Evolutionary conservation across 371 early-diverging fungal species (phyloP), one percentile per base, ranked within the genome.

Genomic region (Sporodiniella umbellata): DNA sequence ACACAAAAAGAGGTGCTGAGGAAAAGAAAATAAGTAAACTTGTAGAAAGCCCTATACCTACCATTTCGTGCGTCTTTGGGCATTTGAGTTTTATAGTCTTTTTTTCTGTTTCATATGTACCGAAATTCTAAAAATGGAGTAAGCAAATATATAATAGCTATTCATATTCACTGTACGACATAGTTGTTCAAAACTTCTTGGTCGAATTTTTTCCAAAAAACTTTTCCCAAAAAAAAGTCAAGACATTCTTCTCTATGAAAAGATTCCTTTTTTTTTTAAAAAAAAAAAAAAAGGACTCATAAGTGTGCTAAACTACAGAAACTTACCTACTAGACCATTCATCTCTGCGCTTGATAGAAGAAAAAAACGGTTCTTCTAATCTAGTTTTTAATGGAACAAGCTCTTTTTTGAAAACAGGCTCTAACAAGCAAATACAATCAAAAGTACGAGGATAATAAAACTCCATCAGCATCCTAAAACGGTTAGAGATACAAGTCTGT

Each of bases 11-110:
- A n/a, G n/a, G n/a, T n/a, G n/a, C n/a, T n/a, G n/a, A n/a, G n/a
- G n/a, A n/a, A n/a, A n/a, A n/a, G n/a, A n/a, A n/a, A n/a, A n/a
- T n/a, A n/a, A n/a, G n/a, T n/a, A n/a, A n/a, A n/a, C n/a, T n/a
- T n/a, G n/a, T n/a, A n/a, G n/a, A n/a, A n/a, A n/a, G n/a, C n/a
- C n/a, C 17, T 17, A 4, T 0, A 2, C 35, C 56, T 69, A 72
- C 75, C 22, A 60, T 60, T 67, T 75, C 75, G 40, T 69, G 66
- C 19, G 62, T 62, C 49, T 45, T 64, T 0, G 63, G 65, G 15
- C 68, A 67, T 33, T 75, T 75, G 11, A 75, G 42, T 12, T 56
- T 67, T 0, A 72, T 53, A 6, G 62, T 71, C 2, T 72, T 72
- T 7, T 71, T 51, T 11, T 68, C 58, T 3, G 67, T 63, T 4